Evolutionary conservation across 345 rosid genomes (phyloP), one percentile per base, ranked within the genome.

Genomic region (Eucalyptus decipiens): DNA sequence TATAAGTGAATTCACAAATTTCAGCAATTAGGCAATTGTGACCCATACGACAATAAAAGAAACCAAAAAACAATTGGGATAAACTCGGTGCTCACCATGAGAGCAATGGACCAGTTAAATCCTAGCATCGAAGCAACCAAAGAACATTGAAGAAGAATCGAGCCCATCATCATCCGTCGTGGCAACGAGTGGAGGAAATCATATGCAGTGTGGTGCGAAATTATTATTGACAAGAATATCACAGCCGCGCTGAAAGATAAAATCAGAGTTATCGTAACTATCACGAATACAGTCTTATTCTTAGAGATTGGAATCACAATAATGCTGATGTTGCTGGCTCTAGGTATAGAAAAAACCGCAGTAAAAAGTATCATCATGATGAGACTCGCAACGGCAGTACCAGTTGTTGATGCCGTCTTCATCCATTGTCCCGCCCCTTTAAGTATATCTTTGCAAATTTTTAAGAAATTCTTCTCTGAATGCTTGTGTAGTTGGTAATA

Each of bases 181-280:
- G 17, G 18, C 34, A 62, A 62, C 15, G 1, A 12, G 4, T 62
- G 15, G 69, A 62, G 4, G 69, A 30, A 62, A 7, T 62, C 5
- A 13, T 13, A 0, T 62, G 0, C 0, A 13, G 0, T n/a, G 6
- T 62, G 9, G 4, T 1, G 0, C 12, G 1, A 62, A 30, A 9
- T 26, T 26, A 26, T 10, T 60, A 60, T 26, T 12, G 34, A 62
- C 18, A 30, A 30, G 18, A 62, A 30, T 30, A 62, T 30, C 18
- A 28, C 7, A 28, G 4, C 4, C 1, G 4, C 1, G 0, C 1
- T 10, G 3, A 62, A 28, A 62, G 34, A 6, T 11, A 12, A 28
- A 17, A 60, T 13, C 0, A 58, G n/a, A 58, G 13, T 58, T n/a
- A n/a, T n/a, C n/a, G n/a, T n/a, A n/a, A n/a, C n/a, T n/a, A 58